phyloP scores from a whole-genome alignment of 2,329 filamentous ascomycete species.

The Colletotrichum abscissum region DNA sequence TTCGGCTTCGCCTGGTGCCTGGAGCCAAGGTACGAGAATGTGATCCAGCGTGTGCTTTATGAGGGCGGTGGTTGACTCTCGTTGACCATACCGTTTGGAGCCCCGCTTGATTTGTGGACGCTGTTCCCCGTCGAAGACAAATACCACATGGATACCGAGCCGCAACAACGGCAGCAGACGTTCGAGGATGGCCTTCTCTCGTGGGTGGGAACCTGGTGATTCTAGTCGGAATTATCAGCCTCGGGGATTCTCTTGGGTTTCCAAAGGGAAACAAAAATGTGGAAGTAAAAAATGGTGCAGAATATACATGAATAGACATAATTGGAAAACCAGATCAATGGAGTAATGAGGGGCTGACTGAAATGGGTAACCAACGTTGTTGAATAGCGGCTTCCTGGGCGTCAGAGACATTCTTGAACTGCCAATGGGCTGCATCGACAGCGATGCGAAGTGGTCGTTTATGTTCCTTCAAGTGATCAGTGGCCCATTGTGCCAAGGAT shows the following conservation, averaged over 20 bases:
- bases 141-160: conserved; percentile 61
- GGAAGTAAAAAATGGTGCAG: background rate
- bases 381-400: background rate
- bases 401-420: background rate
- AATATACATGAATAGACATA: background rate
- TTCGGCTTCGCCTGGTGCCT: conserved; percentile 59
- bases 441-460: background rate
- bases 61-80: conserved; percentile 30
- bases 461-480: background rate
- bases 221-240: background rate
- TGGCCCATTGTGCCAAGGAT: background rate
- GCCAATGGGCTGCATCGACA: conserved; percentile 13
- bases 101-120: conserved; percentile 40
- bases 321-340: background rate
- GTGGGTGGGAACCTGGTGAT: background rate
- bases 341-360: background rate
- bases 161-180: conserved; percentile 50
- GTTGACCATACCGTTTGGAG: background rate
- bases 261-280: too few relatives aligned
- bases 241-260: background rate
- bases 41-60: conserved; percentile 48
- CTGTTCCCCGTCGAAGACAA: conserved; percentile 64
- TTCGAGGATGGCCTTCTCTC: conserved; percentile 9
- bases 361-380: too few relatives aligned
- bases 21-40: conserved; percentile 53